Conservation (phyloP, 495 filamentous ascomycete genomes). For the Cetradonia linearis region DNA sequence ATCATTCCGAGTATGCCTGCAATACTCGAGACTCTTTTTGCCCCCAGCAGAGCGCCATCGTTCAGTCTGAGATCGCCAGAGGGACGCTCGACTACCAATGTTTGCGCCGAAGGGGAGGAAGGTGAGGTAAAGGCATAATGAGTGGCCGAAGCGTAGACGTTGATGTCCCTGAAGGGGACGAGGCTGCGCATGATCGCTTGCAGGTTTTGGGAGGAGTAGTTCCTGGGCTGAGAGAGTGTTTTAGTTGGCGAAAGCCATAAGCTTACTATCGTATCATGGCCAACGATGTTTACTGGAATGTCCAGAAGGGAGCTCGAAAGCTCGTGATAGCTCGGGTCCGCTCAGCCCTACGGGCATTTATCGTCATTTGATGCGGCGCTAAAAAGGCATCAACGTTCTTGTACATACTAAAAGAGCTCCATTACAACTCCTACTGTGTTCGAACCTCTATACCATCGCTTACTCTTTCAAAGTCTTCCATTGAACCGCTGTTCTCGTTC, state of each 20-base stretch:
- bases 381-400: slow-evolving; percentile 18
- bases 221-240: not conserved
- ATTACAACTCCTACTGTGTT: not conserved
- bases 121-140: slow-evolving; percentile 96
- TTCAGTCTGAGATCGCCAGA: slow-evolving; percentile 83
- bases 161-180: slow-evolving; percentile 90
- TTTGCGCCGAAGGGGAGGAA: slow-evolving; percentile 77
- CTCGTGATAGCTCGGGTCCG: not conserved
- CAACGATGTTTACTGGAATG: not conserved
- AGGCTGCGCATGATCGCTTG: slow-evolving; percentile 25
- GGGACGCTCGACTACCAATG: slow-evolving; percentile 79
- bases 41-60: slow-evolving; percentile 61
- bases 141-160: slow-evolving; percentile 79
- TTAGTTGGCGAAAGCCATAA: not conserved
- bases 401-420: slow-evolving; percentile 11
- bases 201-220: not conserved
- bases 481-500: not conserved
- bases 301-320: not conserved
- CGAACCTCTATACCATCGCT: not conserved
- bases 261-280: slow-evolving; percentile 5
- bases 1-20: slow-evolving; percentile 90
- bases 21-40: slow-evolving; percentile 83
- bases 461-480: not conserved
- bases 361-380: slow-evolving; percentile 19
- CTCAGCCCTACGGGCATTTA: slow-evolving; percentile 14